These are phyloP conservation scores for Tilletia setariae DNA, from an alignment of 1,284 basidiomycete genomes.

Conservation along the genomic window DNA sequence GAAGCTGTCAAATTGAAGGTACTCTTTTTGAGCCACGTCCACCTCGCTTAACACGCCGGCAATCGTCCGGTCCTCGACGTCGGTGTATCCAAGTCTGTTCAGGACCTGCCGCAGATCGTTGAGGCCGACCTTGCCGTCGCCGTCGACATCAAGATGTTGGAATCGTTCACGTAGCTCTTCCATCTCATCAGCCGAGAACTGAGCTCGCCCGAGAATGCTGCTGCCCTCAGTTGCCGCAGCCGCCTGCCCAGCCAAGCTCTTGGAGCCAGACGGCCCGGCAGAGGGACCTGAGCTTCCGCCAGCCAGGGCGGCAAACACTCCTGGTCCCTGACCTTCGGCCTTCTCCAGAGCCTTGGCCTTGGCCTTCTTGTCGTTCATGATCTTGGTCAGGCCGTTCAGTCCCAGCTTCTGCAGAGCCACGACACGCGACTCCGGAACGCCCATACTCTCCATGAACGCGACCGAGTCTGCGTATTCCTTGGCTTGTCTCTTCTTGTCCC, in stretches of 20 bases:
- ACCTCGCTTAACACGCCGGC: conserved; percentile 44
- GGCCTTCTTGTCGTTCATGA: conserved; percentile 14
- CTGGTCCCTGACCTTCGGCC: conserved; percentile 10
- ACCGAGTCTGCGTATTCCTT: conserved; percentile 51
- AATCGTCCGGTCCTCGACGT: conserved; percentile 40
- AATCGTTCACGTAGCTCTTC: conserved; percentile 39
- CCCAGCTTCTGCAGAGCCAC: conserved; percentile 34
- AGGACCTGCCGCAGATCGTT: conserved; percentile 45
- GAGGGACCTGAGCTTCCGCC: neutral
- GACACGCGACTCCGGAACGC: conserved; percentile 46
- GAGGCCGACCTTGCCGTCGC: conserved; percentile 43
- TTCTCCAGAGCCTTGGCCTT: conserved; percentile 13
- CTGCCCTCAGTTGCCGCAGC: conserved; percentile 28
- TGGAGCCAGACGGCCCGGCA: neutral
- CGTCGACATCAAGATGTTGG: conserved; percentile 42
- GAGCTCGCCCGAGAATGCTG: conserved; percentile 35
- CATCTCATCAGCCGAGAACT: conserved; percentile 48
- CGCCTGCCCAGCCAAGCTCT: neutral
- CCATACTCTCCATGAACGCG: conserved; percentile 56
- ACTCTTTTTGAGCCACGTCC: conserved; percentile 40
- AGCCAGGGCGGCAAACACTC: neutral
- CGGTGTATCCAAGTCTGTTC: conserved; percentile 38
- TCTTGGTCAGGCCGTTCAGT: conserved; percentile 39
- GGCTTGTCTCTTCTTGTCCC: conserved; percentile 65
- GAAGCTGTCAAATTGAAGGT: conserved; percentile 47